These are phyloP conservation scores for Rhizoctonia solani DNA, from an alignment of 1,284 basidiomycete species.

Conservation along the genomic window DNA sequence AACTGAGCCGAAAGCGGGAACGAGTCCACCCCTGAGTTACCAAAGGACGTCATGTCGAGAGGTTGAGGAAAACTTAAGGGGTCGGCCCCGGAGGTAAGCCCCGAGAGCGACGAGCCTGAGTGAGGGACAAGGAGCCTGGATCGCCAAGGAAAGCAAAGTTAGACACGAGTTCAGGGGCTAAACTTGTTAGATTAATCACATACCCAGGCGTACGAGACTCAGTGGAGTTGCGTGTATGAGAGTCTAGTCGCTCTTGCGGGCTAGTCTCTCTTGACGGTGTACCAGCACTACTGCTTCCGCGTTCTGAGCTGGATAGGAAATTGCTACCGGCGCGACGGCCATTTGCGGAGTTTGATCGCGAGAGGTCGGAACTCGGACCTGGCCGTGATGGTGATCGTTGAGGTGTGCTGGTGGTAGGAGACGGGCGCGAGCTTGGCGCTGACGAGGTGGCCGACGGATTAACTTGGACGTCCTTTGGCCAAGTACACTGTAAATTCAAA, in stretches of 20 bases:
- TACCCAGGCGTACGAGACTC: constrained; percentile 33
- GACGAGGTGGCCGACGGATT: constrained; percentile 37
- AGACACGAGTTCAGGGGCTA: not conserved
- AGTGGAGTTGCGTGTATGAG: constrained; percentile 27
- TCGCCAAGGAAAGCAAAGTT: not conserved
- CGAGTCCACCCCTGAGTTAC: constrained; percentile 32
- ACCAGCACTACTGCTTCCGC: constrained; percentile 30
- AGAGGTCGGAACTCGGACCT: constrained; percentile 26
- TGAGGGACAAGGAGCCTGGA: constrained; percentile 29
- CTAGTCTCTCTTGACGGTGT: constrained; percentile 34
- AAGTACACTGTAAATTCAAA: constrained; percentile 63
- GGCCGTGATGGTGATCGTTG: constrained; percentile 32
- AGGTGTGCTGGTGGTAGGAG: constrained; percentile 34
- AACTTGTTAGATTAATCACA: too few relatives aligned
- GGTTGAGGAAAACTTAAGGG: constrained; percentile 16
- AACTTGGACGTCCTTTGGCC: constrained; percentile 65
- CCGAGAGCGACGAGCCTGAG: constrained; percentile 24
- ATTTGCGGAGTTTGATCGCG: constrained; percentile 30
- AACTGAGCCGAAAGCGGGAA: constrained; percentile 35
- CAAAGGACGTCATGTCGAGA: constrained; percentile 30
- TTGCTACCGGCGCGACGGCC: constrained; percentile 31
- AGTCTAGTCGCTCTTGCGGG: constrained; percentile 25
- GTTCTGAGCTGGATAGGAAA: constrained; percentile 31
- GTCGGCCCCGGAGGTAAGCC: constrained; percentile 12
- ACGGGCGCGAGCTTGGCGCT: constrained; percentile 35